A percentile compares a stretch with the other conserved stretches of the same genome.
phyloP scores from a whole-genome alignment of 1,284 basidiomycete genomes.

The Apiotrichum sp. region DNA sequence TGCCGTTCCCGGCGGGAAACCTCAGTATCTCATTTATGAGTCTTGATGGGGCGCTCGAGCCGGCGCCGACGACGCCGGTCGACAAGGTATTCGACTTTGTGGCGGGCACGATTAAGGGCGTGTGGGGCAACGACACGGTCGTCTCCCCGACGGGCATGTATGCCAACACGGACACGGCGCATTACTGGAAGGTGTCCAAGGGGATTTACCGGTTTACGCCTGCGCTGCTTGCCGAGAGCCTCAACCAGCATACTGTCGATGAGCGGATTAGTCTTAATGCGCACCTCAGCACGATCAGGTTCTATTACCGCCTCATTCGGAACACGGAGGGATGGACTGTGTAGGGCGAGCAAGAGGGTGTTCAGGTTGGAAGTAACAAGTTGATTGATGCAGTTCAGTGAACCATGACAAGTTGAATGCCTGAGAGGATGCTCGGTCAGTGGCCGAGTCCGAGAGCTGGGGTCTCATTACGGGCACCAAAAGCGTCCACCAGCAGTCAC shows the following conservation, averaged over 20 bases:
- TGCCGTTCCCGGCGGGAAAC: slow-evolving; percentile 1
- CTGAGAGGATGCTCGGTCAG: too few relatives aligned
- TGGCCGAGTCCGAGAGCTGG: too few relatives aligned
- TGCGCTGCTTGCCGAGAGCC: slow-evolving; percentile 34
- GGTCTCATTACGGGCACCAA: too few relatives aligned
- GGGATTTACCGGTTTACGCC: slow-evolving; percentile 51
- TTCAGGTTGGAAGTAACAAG: too few relatives aligned
- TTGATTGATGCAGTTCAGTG: too few relatives aligned
- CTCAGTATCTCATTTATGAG: slow-evolving; percentile 1
- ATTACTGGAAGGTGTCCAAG: slow-evolving; percentile 46
- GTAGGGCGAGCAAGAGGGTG: too few relatives aligned
- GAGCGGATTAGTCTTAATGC: slow-evolving; percentile 47
- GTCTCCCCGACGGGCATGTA: slow-evolving; percentile 51
- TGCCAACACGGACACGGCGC: slow-evolving; percentile 48
- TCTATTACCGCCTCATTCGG: slow-evolving; percentile 51
- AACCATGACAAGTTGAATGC: too few relatives aligned
- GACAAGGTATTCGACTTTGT: slow-evolving; percentile 46
- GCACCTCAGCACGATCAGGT: slow-evolving; percentile 48
- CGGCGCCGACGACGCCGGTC: slow-evolving; percentile 49
- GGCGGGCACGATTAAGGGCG: slow-evolving; percentile 44
- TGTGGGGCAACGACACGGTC: slow-evolving; percentile 45
- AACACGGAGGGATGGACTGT: slow-evolving; percentile 46
- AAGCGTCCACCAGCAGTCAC: too few relatives aligned
- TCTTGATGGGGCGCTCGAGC: slow-evolving; percentile 33
- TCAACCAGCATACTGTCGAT: slow-evolving; percentile 51